Percentiles rank a stretch among this genome's conserved stretches.
phyloP scores from a whole-genome alignment of 78 protist genomes.

The Capsaspora owczarzaki region DNA sequence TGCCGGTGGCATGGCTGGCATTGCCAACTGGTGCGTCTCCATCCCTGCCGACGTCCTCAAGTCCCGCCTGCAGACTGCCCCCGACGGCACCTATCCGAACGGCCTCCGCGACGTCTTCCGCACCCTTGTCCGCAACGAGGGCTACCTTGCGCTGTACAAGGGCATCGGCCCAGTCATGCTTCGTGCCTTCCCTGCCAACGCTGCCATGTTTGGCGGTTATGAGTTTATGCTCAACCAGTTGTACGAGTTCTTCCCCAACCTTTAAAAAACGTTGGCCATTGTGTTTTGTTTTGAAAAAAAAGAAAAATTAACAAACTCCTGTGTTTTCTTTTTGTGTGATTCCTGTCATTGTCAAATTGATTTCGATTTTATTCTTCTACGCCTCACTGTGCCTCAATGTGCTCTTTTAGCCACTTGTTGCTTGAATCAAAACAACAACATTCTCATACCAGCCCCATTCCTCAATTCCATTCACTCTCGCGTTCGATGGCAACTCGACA shows the following conservation, averaged over 20 bases:
- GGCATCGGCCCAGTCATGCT: slow-evolving; percentile 34
- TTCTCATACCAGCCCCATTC: too few species aligned
- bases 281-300: too few species aligned
- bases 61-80: slow-evolving; percentile 33
- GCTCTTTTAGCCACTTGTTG: too few species aligned
- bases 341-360: too few species aligned
- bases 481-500: not conserved
- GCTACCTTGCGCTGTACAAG: slow-evolving; percentile 2
- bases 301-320: too few species aligned
- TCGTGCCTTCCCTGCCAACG: slow-evolving; percentile 57
- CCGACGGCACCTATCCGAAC: slow-evolving; percentile 23
- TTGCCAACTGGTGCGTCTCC: slow-evolving; percentile 45
- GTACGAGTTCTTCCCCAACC: not conserved
- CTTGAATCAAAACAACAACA: too few species aligned
- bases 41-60: slow-evolving; percentile 40
- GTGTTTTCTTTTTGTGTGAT: too few species aligned
- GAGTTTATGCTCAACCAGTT: slow-evolving; percentile 5
- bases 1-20: slow-evolving; percentile 60
- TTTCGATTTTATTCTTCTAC: too few species aligned
- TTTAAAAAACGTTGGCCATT: not conserved
- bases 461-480: too few species aligned
- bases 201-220: slow-evolving; percentile 60
- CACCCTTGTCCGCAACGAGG: slow-evolving; percentile 22
- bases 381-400: too few species aligned
- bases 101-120: slow-evolving; percentile 30